phyloP scores from a whole-genome alignment of 306 rosid species.

The Coriaria nepalensis region DNA sequence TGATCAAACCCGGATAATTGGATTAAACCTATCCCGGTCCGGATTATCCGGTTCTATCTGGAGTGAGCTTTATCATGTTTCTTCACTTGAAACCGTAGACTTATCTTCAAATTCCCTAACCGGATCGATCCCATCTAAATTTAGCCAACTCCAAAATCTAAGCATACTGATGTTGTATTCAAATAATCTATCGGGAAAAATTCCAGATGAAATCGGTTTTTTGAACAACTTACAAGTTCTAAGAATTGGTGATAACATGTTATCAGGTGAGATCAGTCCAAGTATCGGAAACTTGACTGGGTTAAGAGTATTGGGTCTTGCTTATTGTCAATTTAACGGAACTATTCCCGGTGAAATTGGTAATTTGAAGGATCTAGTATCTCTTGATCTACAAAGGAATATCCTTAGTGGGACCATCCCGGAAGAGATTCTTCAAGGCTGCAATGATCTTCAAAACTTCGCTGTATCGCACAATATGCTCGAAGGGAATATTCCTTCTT shows the following conservation, averaged over 20 bases:
- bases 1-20: slow-evolving; percentile 34
- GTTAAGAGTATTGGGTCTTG: slow-evolving; percentile 51
- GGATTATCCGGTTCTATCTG: slow-evolving; percentile 68
- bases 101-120: slow-evolving; percentile 59
- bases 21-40: slow-evolving; percentile 56
- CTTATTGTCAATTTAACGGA: slow-evolving; percentile 66
- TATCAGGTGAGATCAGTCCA: slow-evolving; percentile 58
- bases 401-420: slow-evolving; percentile 58
- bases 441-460: slow-evolving; percentile 51
- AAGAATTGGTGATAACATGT: slow-evolving; percentile 65
- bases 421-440: slow-evolving; percentile 40
- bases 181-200: slow-evolving; percentile 57
- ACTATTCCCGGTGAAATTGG: slow-evolving; percentile 70
- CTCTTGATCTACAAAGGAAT: slow-evolving; percentile 66
- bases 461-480: slow-evolving; percentile 73
- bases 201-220: slow-evolving; percentile 68
- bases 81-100: slow-evolving; percentile 62
- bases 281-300: slow-evolving; percentile 48
- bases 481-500: slow-evolving; percentile 48
- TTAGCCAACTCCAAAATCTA: slow-evolving; percentile 53
- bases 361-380: slow-evolving; percentile 44
- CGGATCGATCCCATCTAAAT: slow-evolving; percentile 59
- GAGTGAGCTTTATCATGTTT: slow-evolving; percentile 30
- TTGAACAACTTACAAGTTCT: slow-evolving; percentile 70
- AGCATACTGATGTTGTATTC: slow-evolving; percentile 40